These are phyloP conservation scores for Luvunga scandens DNA, from an alignment of 345 rosid species.

Conservation along the genomic window DNA sequence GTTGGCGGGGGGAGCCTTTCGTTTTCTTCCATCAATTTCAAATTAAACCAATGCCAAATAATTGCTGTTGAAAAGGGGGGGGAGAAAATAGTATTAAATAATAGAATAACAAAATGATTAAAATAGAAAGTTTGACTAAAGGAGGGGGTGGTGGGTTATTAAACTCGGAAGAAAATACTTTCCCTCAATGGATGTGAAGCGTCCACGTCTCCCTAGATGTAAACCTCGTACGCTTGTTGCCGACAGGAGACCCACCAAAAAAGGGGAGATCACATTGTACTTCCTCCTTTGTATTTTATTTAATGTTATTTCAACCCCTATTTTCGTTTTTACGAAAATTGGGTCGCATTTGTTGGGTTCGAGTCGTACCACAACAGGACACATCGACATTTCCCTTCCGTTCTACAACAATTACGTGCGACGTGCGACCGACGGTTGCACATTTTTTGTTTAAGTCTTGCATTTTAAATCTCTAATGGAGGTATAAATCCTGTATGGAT, in stretches of 20 bases:
- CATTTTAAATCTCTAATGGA: no score
- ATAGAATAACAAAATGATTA: not conserved
- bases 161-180: conserved; percentile 11
- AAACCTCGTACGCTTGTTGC: conserved; percentile 87
- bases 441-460: no score
- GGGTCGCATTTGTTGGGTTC: no score
- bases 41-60: conserved; percentile 12
- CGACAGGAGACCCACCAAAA: conserved; percentile 47
- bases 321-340: no score
- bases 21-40: conserved; percentile 17
- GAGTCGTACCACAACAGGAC: no score
- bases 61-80: conserved; percentile 11
- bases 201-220: conserved; percentile 57
- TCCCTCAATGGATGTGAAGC: conserved; percentile 41
- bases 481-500: no score
- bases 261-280: conserved; percentile 26
- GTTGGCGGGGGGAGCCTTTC: not conserved
- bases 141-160: conserved; percentile 12
- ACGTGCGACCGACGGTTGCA: no score
- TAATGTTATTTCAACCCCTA: no score
- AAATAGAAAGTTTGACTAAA: conserved; percentile 19
- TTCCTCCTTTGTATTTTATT: conserved; percentile 1
- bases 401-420: no score
- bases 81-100: not conserved
- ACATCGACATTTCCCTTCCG: no score